These are phyloP conservation scores for Fusarium xylarioides DNA, from an alignment of 2,329 filamentous ascomycete species.

Conservation along the genomic window DNA sequence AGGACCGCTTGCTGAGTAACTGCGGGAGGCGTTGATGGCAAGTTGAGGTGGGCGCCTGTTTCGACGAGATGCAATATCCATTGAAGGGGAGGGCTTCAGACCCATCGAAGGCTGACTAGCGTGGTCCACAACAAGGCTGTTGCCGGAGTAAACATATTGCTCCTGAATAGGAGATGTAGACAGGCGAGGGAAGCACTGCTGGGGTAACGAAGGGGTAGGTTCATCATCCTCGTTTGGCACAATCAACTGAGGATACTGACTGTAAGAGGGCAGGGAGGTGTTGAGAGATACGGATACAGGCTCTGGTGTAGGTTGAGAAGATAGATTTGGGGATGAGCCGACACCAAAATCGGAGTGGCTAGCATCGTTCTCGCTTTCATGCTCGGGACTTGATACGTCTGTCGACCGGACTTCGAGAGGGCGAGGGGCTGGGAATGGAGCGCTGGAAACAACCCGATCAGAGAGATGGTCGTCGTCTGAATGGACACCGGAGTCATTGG, in stretches of 20 bases:
- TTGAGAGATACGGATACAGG: slow-evolving; percentile 15
- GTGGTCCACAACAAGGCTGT: slow-evolving; percentile 22
- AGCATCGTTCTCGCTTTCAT: slow-evolving; percentile 41
- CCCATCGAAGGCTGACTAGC: slow-evolving; percentile 27
- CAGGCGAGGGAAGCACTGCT: slow-evolving; percentile 36
- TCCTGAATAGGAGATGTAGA: slow-evolving; percentile 31
- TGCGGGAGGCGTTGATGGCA: slow-evolving; percentile 56
- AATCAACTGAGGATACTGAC: slow-evolving; percentile 39
- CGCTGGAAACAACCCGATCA: slow-evolving; percentile 53
- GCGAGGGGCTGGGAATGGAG: slow-evolving; percentile 49
- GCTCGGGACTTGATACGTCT: slow-evolving; percentile 33
- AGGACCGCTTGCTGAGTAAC: slow-evolving; percentile 53
- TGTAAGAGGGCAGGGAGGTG: slow-evolving; percentile 20
- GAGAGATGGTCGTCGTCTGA: slow-evolving; percentile 44
- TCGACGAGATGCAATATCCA: slow-evolving; percentile 64
- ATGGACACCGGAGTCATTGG: slow-evolving; percentile 39
- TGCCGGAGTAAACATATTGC: slow-evolving; percentile 33
- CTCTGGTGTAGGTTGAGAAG: slow-evolving; percentile 34
- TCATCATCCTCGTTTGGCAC: slow-evolving; percentile 38
- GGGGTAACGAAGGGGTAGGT: slow-evolving; percentile 33
- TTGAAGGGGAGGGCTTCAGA: slow-evolving; percentile 59
- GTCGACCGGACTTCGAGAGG: slow-evolving; percentile 9
- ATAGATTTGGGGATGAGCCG: slow-evolving; percentile 34
- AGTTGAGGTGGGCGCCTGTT: slow-evolving; percentile 57
- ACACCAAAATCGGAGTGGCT: slow-evolving; percentile 42